phyloP scores from a whole-genome alignment of 495 filamentous ascomycete genomes.

The Penicillium longicatenatum region DNA sequence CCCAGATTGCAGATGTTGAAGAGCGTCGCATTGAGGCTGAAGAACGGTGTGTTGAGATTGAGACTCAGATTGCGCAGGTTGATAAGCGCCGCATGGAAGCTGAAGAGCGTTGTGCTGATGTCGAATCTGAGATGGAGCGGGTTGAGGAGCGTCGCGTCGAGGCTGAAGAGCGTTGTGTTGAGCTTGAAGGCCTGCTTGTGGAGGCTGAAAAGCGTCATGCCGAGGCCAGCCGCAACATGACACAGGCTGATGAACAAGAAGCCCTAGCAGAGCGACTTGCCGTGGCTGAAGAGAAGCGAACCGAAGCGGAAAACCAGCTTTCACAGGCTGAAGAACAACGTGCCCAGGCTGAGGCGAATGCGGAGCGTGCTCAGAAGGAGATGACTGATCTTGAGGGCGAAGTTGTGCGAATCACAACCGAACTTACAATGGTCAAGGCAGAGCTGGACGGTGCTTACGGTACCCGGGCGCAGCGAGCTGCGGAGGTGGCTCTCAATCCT shows the following conservation, averaged over 20 bases:
- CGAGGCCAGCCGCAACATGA: conserved; percentile 13
- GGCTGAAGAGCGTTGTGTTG: conserved; percentile 3
- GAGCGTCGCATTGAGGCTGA: not conserved
- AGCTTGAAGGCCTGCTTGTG: not conserved
- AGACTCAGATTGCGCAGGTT: not conserved
- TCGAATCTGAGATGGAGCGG: conserved; percentile 13
- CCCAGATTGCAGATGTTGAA: not conserved
- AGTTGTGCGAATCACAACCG: conserved; percentile 83
- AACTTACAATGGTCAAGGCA: conserved; percentile 86
- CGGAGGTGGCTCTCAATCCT: conserved; percentile 68
- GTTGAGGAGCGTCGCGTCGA: not conserved
- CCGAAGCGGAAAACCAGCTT: not conserved
- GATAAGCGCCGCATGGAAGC: conserved; percentile 3
- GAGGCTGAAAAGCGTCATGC: conserved; percentile 1
- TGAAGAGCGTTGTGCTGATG: not conserved
- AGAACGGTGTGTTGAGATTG: not conserved
- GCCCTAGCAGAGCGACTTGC: not conserved
- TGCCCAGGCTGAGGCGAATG: conserved; percentile 44
- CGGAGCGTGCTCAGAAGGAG: conserved; percentile 60
- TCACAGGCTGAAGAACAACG: conserved; percentile 17
- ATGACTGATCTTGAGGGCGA: conserved; percentile 76
- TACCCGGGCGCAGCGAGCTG: conserved; percentile 72
- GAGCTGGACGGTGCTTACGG: conserved; percentile 96
- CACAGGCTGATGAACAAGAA: not conserved
- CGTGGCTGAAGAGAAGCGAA: not conserved